Conservation (phyloP, 2,329 filamentous ascomycete species). For the Alternaria panax region DNA sequence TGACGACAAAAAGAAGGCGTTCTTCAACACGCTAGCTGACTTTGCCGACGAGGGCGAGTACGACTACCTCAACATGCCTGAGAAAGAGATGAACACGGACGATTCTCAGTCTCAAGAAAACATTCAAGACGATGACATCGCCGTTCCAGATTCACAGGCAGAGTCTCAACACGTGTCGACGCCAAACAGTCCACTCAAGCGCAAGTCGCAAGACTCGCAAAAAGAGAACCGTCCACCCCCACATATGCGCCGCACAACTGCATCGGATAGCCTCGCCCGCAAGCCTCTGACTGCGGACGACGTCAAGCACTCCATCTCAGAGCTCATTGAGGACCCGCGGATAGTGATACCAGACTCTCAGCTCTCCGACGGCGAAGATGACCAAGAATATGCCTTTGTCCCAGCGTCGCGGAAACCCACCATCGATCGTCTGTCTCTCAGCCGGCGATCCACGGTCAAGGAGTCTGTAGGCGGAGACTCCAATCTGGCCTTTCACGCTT, state of each 20-base stretch:
- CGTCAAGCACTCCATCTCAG: constrained; percentile 82
- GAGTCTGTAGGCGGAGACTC: constrained; percentile 40
- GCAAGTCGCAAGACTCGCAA: constrained; percentile 53
- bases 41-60: constrained; percentile 74
- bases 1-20: constrained; percentile 87
- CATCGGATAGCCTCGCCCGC: constrained; percentile 60
- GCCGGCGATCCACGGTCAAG: constrained; percentile 57
- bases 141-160: constrained; percentile 52
- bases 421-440: constrained; percentile 77
- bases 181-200: constrained; percentile 45
- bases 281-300: constrained; percentile 80
- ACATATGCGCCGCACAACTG: constrained; percentile 67
- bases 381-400: constrained; percentile 36
- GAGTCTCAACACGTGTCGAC: constrained; percentile 14
- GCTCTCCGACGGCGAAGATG: constrained; percentile 49
- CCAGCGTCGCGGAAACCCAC: constrained; percentile 56
- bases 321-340: constrained; percentile 73
- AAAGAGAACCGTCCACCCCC: constrained; percentile 60
- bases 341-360: constrained; percentile 64
- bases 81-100: constrained; percentile 37
- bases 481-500: constrained; percentile 64
- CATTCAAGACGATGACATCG: constrained; percentile 19
- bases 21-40: constrained; percentile 89
- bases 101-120: constrained; percentile 33
- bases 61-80: constrained; percentile 71